Evolutionary conservation across 2,329 filamentous ascomycete species (phyloP).

Genomic region (Diplodia corticola): DNA sequence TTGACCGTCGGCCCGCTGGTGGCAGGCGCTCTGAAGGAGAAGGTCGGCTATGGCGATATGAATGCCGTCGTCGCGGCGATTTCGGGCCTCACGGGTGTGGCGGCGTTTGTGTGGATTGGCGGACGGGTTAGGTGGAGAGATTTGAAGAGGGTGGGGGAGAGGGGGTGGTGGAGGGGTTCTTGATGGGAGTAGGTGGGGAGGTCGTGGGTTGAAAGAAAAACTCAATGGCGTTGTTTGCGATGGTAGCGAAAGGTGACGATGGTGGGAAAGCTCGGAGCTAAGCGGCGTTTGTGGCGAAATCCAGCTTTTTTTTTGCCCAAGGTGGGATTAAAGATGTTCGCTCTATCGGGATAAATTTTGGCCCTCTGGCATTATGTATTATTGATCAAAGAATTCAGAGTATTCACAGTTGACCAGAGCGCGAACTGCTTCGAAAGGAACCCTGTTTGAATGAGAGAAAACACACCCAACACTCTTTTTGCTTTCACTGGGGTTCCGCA

Average conservation of each 20-base stretch:
- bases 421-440: not conserved
- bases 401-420: no score
- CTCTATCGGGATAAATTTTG: not conserved
- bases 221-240: not conserved
- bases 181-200: not conserved
- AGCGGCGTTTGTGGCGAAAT: not conserved
- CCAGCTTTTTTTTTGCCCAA: not conserved
- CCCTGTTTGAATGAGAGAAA: not conserved
- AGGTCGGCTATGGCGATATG: conserved; percentile 60
- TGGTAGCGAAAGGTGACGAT: not conserved
- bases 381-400: not conserved
- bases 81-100: conserved; percentile 35
- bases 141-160: not conserved
- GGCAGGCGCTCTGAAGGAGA: conserved; percentile 53
- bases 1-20: conserved; percentile 61
- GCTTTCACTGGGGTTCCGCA: not conserved
- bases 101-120: conserved; percentile 38
- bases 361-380: not conserved
- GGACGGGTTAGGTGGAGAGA: not conserved
- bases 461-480: not conserved
- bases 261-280: not conserved
- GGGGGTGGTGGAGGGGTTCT: not conserved
- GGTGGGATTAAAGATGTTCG: not conserved
- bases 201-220: no score
- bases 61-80: conserved; percentile 52